Evolutionary conservation across 2,329 filamentous ascomycete species (phyloP), one percentile per base, ranked within the genome.

Genomic region (Colletotrichum sp.): DNA sequence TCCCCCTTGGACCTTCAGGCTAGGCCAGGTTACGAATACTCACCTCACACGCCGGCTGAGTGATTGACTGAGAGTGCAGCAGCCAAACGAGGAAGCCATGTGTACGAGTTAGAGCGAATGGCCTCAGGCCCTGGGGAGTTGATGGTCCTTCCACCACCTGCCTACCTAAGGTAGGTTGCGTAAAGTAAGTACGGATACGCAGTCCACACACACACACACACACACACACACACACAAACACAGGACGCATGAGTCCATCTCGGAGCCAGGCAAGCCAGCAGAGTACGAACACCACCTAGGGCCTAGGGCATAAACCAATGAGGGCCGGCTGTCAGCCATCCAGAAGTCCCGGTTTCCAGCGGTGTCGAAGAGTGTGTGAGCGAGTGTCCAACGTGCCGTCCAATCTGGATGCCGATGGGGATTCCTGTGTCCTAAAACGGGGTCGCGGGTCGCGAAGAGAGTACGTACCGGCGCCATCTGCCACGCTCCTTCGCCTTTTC

Each of bases 401-500:
- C 68, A 75, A 62, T 75, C 43, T 64, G 62, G 58, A 25, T 30
- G 30, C 43, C 25, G 60, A 60, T 18, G 64, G 62, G 67, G 30
- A 55, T 69, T 67, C 55, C 16, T n/a, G 27, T 61, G 25, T 62
- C 66, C 71, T 56, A 73, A 70, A 73, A 74, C 58, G 66, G 56
- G 67, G 72, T 69, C 34, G 55, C 66, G 25, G 52, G 48, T 62
- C 28, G 39, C 39, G 8, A 43, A 10, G 8, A 43, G 5, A 15
- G 36, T 66, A 75, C 67, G 71, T 75, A 55, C 52, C 25, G 36
- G 12, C 32, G 18, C 39, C 13, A n/a, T n/a, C 30, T 67, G 39
- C 27, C 27, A 27, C 64, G 48, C 65, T 67, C 30, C 66, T 68
- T 68, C 52, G 52, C 66, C 58, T 58, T 58, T 56, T 43, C 43